Percentiles rank a stretch among this genome's conserved stretches.
Conservation (phyloP, 148 eudicot genomes). For the Fagopyrum esculentum region DNA sequence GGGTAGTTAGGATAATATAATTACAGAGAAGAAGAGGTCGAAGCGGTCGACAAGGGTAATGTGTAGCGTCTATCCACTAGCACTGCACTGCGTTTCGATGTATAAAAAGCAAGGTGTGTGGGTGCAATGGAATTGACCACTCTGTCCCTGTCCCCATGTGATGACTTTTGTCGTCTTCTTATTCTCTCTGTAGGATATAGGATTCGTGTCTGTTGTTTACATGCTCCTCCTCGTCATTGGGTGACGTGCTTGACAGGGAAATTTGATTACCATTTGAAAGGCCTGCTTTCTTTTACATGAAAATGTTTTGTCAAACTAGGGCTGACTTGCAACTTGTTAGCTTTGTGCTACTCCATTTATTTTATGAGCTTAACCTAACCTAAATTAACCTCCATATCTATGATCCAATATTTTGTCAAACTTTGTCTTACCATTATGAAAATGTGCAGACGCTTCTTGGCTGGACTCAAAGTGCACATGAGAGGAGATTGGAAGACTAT, state of each 20-base stretch:
- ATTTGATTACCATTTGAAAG: no score
- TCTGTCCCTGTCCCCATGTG: constrained; percentile 11
- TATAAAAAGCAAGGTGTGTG: constrained; percentile 1
- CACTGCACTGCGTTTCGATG: not conserved
- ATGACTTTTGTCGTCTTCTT: constrained; percentile 3
- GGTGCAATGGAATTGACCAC: not conserved
- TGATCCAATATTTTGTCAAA: no score
- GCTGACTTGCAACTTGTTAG: no score
- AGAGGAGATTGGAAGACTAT: not conserved
- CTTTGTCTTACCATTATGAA: no score
- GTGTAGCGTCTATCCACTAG: not conserved
- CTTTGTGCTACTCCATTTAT: no score
- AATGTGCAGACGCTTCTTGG: not conserved
- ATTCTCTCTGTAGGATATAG: not conserved
- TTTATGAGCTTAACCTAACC: no score
- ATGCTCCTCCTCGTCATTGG: constrained; percentile 1
- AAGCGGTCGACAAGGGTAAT: not conserved
- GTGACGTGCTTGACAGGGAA: not conserved
- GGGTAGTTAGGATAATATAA: no score
- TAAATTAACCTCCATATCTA: no score
- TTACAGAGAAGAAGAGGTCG: not conserved
- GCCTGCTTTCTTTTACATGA: no score
- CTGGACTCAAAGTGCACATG: not conserved
- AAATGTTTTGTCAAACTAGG: no score
- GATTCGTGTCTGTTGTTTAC: not conserved